Conservation (phyloP, 306 rosid species). For the Quercus robur region DNA sequence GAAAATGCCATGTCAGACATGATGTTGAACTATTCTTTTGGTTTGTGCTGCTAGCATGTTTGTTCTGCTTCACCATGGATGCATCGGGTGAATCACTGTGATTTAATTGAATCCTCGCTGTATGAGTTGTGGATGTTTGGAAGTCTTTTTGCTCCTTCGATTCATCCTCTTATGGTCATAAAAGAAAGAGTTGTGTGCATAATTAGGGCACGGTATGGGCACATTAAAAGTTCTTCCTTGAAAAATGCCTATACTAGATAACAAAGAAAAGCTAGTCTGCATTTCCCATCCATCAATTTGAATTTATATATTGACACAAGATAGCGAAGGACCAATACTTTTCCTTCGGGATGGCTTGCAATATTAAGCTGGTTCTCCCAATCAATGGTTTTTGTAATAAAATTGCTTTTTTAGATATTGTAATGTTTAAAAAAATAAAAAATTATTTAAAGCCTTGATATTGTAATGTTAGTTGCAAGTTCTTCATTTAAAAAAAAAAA, state of each 20-base stretch:
- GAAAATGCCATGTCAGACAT: neutral
- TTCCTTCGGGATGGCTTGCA: no score
- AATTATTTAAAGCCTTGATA: no score
- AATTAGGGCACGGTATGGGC: neutral
- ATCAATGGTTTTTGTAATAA: no score
- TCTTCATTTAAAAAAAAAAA: no score
- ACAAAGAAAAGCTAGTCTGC: no score
- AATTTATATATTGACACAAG: no score
- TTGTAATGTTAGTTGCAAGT: no score
- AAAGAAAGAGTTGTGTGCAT: neutral
- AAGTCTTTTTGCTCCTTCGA: neutral
- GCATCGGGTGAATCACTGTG: slow-evolving; percentile 8
- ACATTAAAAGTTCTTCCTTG: neutral
- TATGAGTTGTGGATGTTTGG: slow-evolving; percentile 19
- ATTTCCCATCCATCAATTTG: no score
- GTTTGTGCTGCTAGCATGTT: neutral
- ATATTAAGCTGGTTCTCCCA: no score
- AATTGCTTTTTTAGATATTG: no score
- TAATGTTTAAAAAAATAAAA: no score
- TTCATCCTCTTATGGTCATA: neutral
- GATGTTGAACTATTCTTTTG: neutral
- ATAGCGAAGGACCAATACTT: no score
- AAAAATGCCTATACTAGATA: neutral
- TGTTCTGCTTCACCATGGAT: slow-evolving; percentile 15
- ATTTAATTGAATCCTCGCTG: slow-evolving; percentile 13